Evolutionary conservation across 2,329 filamentous ascomycete genomes (phyloP).

Genomic region (Scedosporium apiospermum): DNA sequence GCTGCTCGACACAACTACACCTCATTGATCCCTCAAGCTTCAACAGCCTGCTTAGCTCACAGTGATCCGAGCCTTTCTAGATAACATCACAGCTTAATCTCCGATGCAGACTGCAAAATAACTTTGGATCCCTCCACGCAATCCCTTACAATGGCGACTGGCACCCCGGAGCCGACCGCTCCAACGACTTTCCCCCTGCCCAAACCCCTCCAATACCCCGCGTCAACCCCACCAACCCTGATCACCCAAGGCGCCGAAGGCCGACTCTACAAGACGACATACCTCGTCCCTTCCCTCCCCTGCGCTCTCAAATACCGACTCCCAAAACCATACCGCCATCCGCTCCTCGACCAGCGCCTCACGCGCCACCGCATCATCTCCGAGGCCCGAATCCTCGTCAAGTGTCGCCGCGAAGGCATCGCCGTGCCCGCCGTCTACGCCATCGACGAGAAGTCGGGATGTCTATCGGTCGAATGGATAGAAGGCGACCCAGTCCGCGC

Average conservation of each 20-base stretch:
- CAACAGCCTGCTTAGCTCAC: too few relatives aligned
- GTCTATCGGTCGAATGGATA: slow-evolving; percentile 81
- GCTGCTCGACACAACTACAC: neutral
- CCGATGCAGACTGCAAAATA: too few relatives aligned
- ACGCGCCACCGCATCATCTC: slow-evolving; percentile 80
- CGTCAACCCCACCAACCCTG: slow-evolving; percentile 52
- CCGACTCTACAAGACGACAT: slow-evolving; percentile 80
- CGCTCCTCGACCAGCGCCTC: slow-evolving; percentile 75
- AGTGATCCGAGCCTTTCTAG: too few relatives aligned
- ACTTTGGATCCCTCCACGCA: too few relatives aligned
- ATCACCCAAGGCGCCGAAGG: slow-evolving; percentile 94
- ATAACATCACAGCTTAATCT: too few relatives aligned
- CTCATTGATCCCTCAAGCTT: neutral
- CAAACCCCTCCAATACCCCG: slow-evolving; percentile 52
- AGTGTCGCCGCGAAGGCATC: slow-evolving; percentile 70
- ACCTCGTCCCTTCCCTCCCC: slow-evolving; percentile 56
- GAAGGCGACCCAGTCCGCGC: slow-evolving; percentile 61
- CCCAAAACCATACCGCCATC: slow-evolving; percentile 84
- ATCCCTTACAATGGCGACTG: neutral
- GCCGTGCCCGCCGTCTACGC: slow-evolving; percentile 74
- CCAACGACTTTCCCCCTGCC: slow-evolving; percentile 43
- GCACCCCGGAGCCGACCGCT: neutral
- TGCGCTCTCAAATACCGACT: slow-evolving; percentile 88
- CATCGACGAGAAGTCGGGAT: slow-evolving; percentile 53
- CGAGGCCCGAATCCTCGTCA: slow-evolving; percentile 76